phyloP scores from a whole-genome alignment of 2,329 filamentous ascomycete genomes.

The Ilyonectria mors-panacis region DNA sequence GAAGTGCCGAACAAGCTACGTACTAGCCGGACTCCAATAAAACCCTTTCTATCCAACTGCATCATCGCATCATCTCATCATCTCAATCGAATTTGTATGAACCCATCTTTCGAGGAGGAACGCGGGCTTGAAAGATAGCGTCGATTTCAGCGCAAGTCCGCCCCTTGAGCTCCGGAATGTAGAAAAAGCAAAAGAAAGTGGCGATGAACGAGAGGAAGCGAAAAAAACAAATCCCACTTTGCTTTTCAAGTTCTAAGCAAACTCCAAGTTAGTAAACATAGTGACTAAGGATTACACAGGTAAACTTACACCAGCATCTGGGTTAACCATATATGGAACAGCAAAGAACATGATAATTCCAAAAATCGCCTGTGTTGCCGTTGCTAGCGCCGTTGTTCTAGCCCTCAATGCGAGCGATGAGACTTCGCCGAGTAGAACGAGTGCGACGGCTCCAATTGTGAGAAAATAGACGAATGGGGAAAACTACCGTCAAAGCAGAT shows the following conservation, averaged over 20 bases:
- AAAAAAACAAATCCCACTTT: constrained; percentile 59
- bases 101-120: constrained; percentile 53
- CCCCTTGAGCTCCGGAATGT: constrained; percentile 55
- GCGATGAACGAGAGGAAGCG: constrained; percentile 50
- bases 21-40: too few species aligned
- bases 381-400: constrained; percentile 56
- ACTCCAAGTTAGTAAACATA: not conserved
- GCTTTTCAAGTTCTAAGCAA: constrained; percentile 50
- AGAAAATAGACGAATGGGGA: constrained; percentile 59
- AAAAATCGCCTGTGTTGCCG: constrained; percentile 55
- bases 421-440: constrained; percentile 59
- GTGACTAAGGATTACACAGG: not conserved
- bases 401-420: constrained; percentile 55
- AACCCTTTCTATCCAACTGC: too few species aligned
- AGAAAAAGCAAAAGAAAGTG: constrained; percentile 49
- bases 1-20: too few species aligned
- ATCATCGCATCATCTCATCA: too few species aligned
- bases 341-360: constrained; percentile 58
- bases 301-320: constrained; percentile 47
- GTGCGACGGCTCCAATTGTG: constrained; percentile 60
- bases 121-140: constrained; percentile 50
- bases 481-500: constrained; percentile 53
- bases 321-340: constrained; percentile 61
- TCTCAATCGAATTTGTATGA: constrained; percentile 33
- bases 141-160: constrained; percentile 56